Evolutionary conservation across 1,284 basidiomycete genomes (phyloP).

Genomic region (Microbotryomycetes sp.): DNA sequence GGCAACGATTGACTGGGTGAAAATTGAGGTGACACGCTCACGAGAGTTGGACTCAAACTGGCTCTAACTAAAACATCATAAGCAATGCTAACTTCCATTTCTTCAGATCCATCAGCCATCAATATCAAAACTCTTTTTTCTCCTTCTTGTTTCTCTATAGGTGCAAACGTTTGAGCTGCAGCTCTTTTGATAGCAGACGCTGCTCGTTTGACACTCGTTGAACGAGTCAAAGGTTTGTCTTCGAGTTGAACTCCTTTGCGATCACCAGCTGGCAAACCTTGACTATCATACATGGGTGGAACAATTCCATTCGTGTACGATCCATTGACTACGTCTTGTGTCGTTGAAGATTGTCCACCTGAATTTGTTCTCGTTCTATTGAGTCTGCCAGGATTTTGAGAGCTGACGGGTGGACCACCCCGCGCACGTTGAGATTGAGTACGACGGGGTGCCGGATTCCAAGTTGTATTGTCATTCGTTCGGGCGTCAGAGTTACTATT

Average conservation of each 20-base stretch:
- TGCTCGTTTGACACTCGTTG: conserved; percentile 21
- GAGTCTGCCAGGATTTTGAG: neutral
- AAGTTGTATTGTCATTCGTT: conserved; percentile 13
- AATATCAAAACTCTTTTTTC: conserved; percentile 55
- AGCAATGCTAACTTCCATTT: conserved; percentile 60
- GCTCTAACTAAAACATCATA: conserved; percentile 74
- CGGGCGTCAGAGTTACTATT: conserved; percentile 8
- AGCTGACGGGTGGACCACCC: neutral
- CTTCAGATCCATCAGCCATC: conserved; percentile 82
- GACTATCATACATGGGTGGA: neutral
- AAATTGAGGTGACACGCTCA: conserved; percentile 27
- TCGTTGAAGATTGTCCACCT: neutral
- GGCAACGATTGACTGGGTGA: conserved; percentile 26
- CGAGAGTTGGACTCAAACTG: conserved; percentile 47
- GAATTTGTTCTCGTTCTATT: neutral
- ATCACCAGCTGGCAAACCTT: conserved; percentile 17
- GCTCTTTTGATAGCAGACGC: conserved; percentile 17
- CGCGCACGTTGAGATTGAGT: conserved; percentile 22
- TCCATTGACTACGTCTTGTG: neutral
- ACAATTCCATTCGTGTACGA: neutral
- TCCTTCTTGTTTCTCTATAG: conserved; percentile 17
- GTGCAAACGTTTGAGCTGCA: conserved; percentile 22
- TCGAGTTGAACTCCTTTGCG: conserved; percentile 24
- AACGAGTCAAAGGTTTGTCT: conserved; percentile 23
- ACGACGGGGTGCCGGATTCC: conserved; percentile 25